Evolutionary conservation across 23 red algal genomes (phyloP).

Genomic region (Gracilaria vermiculophylla): DNA sequence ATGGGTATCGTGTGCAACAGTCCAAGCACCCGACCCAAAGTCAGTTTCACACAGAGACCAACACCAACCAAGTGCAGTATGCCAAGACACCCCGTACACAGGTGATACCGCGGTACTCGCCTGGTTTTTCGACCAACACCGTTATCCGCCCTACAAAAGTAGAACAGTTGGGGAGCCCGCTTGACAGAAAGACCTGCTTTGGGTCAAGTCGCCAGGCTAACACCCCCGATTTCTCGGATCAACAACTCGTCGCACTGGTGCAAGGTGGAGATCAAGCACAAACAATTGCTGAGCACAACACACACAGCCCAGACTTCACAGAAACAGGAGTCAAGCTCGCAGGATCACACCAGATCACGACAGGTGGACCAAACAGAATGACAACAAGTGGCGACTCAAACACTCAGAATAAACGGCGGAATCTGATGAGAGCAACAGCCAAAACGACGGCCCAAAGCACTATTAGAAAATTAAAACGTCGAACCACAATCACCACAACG

Average conservation of each 20-base stretch:
- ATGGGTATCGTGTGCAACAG: too few species aligned
- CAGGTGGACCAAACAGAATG: neutral
- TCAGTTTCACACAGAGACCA: too few species aligned
- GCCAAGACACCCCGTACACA: conserved; percentile 5
- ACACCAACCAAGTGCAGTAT: neutral
- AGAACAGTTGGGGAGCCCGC: neutral
- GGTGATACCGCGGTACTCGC: neutral
- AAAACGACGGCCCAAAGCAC: too few species aligned
- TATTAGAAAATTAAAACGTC: neutral
- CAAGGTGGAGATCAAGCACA: too few species aligned
- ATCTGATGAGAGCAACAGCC: neutral
- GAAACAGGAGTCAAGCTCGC: neutral
- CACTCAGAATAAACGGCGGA: neutral
- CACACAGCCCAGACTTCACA: too few species aligned
- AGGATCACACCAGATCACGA: neutral
- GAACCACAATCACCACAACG: neutral
- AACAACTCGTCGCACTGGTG: too few species aligned
- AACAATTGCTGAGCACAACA: too few species aligned
- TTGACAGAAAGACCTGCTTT: neutral
- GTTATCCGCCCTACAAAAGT: conserved; percentile 10
- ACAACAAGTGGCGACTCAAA: neutral
- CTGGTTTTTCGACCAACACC: conserved; percentile 5
- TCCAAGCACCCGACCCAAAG: too few species aligned
- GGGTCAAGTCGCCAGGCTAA: neutral
- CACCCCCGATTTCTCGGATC: neutral